phyloP scores from a whole-genome alignment of 208 protist genomes.

The Wallacemonas sp. region DNA sequence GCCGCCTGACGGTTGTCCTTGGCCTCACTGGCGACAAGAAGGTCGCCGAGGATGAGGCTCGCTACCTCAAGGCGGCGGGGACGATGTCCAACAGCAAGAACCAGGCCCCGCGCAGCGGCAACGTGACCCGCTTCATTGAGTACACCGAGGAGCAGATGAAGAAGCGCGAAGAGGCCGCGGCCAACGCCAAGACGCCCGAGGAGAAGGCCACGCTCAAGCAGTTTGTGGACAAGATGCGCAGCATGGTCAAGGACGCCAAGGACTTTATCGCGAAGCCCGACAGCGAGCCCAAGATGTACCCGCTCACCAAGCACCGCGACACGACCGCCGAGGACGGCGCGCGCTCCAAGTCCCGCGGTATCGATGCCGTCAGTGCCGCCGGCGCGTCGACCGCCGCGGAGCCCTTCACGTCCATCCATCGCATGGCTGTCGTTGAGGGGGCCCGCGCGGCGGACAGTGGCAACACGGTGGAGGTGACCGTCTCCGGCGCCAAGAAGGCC shows the following conservation, averaged over 20 bases:
- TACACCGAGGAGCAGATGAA: conserved; percentile 44
- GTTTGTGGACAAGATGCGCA: conserved; percentile 40
- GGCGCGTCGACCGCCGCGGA: not conserved
- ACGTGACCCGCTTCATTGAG: conserved; percentile 59
- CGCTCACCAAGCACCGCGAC: conserved; percentile 18
- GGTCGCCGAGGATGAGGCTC: conserved; percentile 30
- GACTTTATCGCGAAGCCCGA: conserved; percentile 39
- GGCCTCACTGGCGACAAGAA: conserved; percentile 33
- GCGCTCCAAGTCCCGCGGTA: conserved; percentile 6
- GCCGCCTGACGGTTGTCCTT: conserved; percentile 36
- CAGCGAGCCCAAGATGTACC: conserved; percentile 43
- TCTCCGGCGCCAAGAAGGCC: conserved; percentile 39
- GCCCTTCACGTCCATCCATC: conserved; percentile 52
- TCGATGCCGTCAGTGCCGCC: not conserved
- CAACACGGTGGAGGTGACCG: conserved; percentile 42
- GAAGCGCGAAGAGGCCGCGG: conserved; percentile 24
- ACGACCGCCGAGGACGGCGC: conserved; percentile 16
- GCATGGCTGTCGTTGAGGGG: conserved; percentile 43
- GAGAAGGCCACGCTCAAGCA: conserved; percentile 26
- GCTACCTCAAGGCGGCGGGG: conserved; percentile 28
- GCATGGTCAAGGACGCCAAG: conserved; percentile 45
- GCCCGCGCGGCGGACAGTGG: conserved; percentile 22
- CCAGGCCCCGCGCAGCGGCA: conserved; percentile 56
- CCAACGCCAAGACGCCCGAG: conserved; percentile 22
- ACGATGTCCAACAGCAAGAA: conserved; percentile 42